These are phyloP conservation scores for Phytophthora macrochlamydospora DNA, from an alignment of 352 stramenopile species.

Conservation along the genomic window DNA sequence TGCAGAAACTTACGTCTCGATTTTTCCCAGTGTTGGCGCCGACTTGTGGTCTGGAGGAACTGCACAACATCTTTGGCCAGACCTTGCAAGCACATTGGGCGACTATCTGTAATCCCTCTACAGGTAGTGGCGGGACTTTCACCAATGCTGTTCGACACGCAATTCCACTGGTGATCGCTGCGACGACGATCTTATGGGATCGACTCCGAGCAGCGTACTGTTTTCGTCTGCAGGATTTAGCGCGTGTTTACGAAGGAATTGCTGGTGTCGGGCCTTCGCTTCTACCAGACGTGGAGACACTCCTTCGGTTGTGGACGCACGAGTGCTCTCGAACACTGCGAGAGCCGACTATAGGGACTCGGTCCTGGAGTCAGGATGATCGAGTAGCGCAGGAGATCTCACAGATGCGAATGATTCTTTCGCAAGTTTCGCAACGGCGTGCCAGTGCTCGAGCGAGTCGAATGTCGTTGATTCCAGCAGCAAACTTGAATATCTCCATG, in stretches of 20 bases:
- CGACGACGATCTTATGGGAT: constrained; percentile 61
- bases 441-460: constrained; percentile 34
- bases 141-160: constrained; percentile 19
- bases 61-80: constrained; percentile 42
- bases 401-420: constrained; percentile 20
- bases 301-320: constrained; percentile 58
- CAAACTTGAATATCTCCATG: constrained; percentile 9
- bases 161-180: constrained; percentile 38
- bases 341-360: constrained; percentile 24
- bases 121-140: constrained; percentile 6
- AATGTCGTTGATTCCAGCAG: constrained; percentile 9
- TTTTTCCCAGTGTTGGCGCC: constrained; percentile 44
- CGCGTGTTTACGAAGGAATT: constrained; percentile 53
- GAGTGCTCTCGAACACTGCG: constrained; percentile 46
- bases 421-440: constrained; percentile 24
- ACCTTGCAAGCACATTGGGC: constrained; percentile 21
- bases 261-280: constrained; percentile 38
- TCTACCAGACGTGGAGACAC: constrained; percentile 45
- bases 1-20: constrained; percentile 22
- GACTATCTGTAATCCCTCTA: not conserved
- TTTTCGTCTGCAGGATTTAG: constrained; percentile 58
- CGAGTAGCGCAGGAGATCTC: constrained; percentile 18
- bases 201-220: constrained; percentile 28
- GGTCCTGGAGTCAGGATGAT: constrained; percentile 10
- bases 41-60: constrained; percentile 25